Percentiles rank a stretch among this genome's conserved stretches.
phyloP scores from a whole-genome alignment of 2,329 filamentous ascomycete species.

The Clathrospora elynae region DNA sequence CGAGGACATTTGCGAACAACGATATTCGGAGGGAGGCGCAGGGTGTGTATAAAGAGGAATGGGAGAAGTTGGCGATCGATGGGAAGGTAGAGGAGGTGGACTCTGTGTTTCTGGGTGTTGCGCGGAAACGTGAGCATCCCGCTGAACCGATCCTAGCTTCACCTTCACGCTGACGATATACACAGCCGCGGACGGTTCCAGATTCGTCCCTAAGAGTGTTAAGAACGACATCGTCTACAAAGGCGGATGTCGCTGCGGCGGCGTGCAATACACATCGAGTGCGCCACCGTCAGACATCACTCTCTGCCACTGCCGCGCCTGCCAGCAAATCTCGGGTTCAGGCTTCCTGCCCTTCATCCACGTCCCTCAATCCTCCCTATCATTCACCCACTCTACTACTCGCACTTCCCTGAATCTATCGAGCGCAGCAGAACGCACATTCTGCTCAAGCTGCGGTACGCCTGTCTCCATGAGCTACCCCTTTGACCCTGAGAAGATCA shows the following conservation, averaged over 20 bases:
- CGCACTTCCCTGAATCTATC: slow-evolving; percentile 47
- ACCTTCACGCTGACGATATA: slow-evolving; percentile 8
- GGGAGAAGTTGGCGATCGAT: slow-evolving; percentile 45
- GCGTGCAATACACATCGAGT: slow-evolving; percentile 51
- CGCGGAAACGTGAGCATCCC: slow-evolving; percentile 36
- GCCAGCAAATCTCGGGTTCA: slow-evolving; percentile 55
- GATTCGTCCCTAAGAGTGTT: slow-evolving; percentile 15
- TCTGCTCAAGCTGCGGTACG: slow-evolving; percentile 55
- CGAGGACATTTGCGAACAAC: slow-evolving; percentile 35
- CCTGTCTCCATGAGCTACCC: slow-evolving; percentile 54
- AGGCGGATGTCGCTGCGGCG: slow-evolving; percentile 54
- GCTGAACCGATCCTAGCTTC: neutral
- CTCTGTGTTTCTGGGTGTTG: slow-evolving; percentile 47
- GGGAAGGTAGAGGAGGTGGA: slow-evolving; percentile 49
- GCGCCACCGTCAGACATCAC: slow-evolving; percentile 44
- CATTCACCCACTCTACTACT: slow-evolving; percentile 38
- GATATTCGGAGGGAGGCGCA: slow-evolving; percentile 44
- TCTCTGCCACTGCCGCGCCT: slow-evolving; percentile 57
- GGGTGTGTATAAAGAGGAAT: slow-evolving; percentile 45
- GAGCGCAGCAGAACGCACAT: slow-evolving; percentile 50
- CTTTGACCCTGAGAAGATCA: slow-evolving; percentile 37
- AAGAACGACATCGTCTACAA: slow-evolving; percentile 34
- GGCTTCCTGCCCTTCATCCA: slow-evolving; percentile 53
- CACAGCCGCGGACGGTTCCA: slow-evolving; percentile 36
- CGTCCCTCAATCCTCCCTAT: slow-evolving; percentile 45